These are phyloP conservation scores for Lepidium aucheri DNA, from an alignment of 345 rosid species.

Conservation along the genomic window DNA sequence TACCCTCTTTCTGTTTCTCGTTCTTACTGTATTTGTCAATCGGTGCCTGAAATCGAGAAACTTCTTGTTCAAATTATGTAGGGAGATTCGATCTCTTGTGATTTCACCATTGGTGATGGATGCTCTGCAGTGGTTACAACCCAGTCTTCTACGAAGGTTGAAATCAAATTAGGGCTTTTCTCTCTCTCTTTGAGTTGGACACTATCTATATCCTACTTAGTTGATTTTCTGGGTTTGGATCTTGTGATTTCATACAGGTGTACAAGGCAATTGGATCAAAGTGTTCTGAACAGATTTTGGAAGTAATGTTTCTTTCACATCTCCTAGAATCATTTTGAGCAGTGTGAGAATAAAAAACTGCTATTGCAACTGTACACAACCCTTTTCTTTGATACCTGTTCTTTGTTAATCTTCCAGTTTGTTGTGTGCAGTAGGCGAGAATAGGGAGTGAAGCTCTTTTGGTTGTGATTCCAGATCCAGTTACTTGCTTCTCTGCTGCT, in stretches of 20 bases:
- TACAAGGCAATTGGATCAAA: slow-evolving; percentile 72
- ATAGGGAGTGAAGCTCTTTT: slow-evolving; percentile 59
- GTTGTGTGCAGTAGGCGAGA: slow-evolving; percentile 60
- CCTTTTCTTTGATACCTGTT: neutral
- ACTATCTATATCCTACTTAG: neutral
- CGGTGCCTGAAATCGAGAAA: neutral
- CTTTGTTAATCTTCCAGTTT: neutral
- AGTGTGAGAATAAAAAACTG: neutral
- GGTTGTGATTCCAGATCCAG: slow-evolving; percentile 82
- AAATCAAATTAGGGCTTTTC: neutral
- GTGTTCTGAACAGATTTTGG: slow-evolving; percentile 54
- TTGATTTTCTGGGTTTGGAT: slow-evolving; percentile 1
- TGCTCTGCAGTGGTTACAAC: slow-evolving; percentile 76
- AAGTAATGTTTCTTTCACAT: slow-evolving; percentile 41
- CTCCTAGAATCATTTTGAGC: neutral
- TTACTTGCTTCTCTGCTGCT: slow-evolving; percentile 85
- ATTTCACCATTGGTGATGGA: slow-evolving; percentile 51
- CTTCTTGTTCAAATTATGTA: slow-evolving; percentile 3
- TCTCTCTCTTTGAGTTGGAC: neutral
- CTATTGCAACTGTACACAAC: neutral
- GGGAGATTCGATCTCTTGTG: slow-evolving; percentile 60
- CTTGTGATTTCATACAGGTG: slow-evolving; percentile 36
- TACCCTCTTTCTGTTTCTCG: neutral
- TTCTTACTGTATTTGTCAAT: neutral
- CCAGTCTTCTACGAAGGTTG: slow-evolving; percentile 89